Evolutionary conservation across 495 filamentous ascomycete species (phyloP), one percentile per base, ranked within the genome.

Genomic region (Xylaria telfairii): DNA sequence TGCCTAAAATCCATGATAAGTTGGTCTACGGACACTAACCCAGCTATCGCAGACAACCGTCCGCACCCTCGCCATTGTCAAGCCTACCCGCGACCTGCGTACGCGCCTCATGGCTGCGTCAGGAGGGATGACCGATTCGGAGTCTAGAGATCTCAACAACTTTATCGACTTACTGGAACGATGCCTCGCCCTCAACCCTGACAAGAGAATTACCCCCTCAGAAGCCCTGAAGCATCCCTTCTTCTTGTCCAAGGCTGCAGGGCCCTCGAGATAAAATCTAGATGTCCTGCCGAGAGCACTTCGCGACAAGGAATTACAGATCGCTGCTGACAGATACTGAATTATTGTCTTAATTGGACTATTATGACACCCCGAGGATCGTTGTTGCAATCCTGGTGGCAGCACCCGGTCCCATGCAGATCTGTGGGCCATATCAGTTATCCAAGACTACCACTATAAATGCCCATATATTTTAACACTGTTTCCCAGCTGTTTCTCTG

Each of bases 141-240:
- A 97, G 78, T 85, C 86, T 61, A 93, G 92, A 76, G 93, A 97
- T 77, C 81, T 97, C 68, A 87, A 89, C 39, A 81, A 89, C 59
- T 98, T 99, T 80, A 83, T 93, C 63, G 94, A 98, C 76, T 81
- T 99, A 63, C 81, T 99, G 46, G 94, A 97, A 72, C 89, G 90
- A 19, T 98, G 96, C 69, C 80, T 99, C 77, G 90, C 89, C 71
- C 87, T 97, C 39, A 97, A 98, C 77, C 92, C 94, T n/a, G 96
- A 97, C 81, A 96, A 94, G 81, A 87, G 96, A 60, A 92, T 92
- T 78, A 95, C 92, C 13, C 93, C 96, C 7, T 81, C 87, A 3
- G 94, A 98, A 71, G 96, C 96, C 39, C 81, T 98, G 73, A 92
- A 90, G 74, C 96, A 98, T 84, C 92, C 93, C 1, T 98, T 98